Conservation (phyloP, 768 basidiomycete species). For the Boletus vermiculosoides region DNA sequence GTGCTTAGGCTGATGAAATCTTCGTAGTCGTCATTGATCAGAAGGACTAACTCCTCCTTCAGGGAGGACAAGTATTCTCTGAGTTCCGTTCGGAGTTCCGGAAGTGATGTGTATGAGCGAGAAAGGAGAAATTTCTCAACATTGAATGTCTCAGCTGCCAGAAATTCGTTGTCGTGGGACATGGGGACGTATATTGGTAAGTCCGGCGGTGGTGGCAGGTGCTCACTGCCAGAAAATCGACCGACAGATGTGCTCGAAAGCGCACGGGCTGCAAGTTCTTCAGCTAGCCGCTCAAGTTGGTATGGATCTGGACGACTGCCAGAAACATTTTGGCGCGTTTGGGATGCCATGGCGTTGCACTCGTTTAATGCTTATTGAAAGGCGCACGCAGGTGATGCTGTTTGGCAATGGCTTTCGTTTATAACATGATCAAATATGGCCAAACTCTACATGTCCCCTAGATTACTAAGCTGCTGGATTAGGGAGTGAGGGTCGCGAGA, state of each 20-base stretch:
- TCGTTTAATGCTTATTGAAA: not conserved
- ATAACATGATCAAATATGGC: slow-evolving; percentile 25
- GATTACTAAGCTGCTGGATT: not conserved
- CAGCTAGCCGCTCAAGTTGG: slow-evolving; percentile 68
- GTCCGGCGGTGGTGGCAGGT: slow-evolving; percentile 35
- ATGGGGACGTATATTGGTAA: slow-evolving; percentile 70
- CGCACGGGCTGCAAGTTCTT: slow-evolving; percentile 65
- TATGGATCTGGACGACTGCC: slow-evolving; percentile 48
- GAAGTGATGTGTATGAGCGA: slow-evolving; percentile 78
- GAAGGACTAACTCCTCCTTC: slow-evolving; percentile 90
- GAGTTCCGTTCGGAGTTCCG: slow-evolving; percentile 84
- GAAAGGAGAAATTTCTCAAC: slow-evolving; percentile 88
- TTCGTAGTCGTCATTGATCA: slow-evolving; percentile 98
- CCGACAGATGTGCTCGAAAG: slow-evolving; percentile 20
- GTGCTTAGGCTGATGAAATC: slow-evolving; percentile 96
- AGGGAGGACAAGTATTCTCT: slow-evolving; percentile 79
- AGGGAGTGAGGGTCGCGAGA: too few relatives aligned
- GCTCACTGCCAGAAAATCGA: slow-evolving; percentile 9
- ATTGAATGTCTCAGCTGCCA: slow-evolving; percentile 68
- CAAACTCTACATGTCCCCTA: not conserved
- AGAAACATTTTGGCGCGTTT: slow-evolving; percentile 14
- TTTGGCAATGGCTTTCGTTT: slow-evolving; percentile 27
- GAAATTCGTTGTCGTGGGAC: slow-evolving; percentile 73
- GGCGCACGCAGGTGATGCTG: not conserved
- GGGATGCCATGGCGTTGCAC: slow-evolving; percentile 16